A percentile compares a stretch with the other conserved stretches of the same genome.
Conservation (phyloP, 1,139 yeast genomes). For the Candida glucosophila region DNA sequence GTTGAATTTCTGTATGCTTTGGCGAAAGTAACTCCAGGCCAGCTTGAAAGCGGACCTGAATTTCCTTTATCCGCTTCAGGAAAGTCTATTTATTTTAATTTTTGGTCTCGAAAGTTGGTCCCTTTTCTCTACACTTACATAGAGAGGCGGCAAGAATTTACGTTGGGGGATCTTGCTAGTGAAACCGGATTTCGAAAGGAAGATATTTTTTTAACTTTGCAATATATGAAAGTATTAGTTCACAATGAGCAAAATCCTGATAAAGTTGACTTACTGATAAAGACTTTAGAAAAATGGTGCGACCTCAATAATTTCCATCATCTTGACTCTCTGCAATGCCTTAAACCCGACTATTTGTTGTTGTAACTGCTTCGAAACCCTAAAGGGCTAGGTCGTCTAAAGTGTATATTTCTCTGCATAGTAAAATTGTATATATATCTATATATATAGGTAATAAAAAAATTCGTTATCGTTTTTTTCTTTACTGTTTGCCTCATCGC, state of each 20-base stretch:
- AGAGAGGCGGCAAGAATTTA: conserved; percentile 15
- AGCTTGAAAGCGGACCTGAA: conserved; percentile 75
- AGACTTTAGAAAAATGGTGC: conserved; percentile 24
- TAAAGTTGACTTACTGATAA: conserved; percentile 11
- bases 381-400: too few species aligned
- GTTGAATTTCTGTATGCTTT: conserved; percentile 78
- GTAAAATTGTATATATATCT: too few species aligned
- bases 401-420: too few species aligned
- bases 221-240: conserved; percentile 46
- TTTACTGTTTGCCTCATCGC: not conserved
- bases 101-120: conserved; percentile 54
- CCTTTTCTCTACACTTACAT: conserved; percentile 8
- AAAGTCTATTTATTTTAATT: conserved; percentile 57
- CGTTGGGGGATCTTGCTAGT: conserved; percentile 45
- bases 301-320: conserved; percentile 9
- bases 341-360: too few species aligned
- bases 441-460: too few species aligned
- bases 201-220: conserved; percentile 60
- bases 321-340: too few species aligned
- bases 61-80: conserved; percentile 85
- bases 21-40: conserved; percentile 44
- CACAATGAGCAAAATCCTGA: conserved; percentile 9
- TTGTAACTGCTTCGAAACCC: too few species aligned
- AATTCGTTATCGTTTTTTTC: too few species aligned
- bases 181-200: conserved; percentile 63